phyloP scores from a whole-genome alignment of 306 rosid genomes.

The Cucurbita moschata region DNA sequence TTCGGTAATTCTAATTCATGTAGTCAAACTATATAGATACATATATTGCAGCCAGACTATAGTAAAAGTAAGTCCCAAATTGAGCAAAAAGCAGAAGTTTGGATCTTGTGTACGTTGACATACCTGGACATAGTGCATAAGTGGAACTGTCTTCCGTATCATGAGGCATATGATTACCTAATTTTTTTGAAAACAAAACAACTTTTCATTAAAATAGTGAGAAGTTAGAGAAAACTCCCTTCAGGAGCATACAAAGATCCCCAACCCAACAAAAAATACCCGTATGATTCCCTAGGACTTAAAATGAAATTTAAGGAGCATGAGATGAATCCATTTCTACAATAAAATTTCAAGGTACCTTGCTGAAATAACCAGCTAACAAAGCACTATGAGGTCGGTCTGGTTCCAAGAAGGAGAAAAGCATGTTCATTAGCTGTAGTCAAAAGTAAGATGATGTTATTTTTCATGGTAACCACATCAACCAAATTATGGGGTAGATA shows the following conservation, averaged over 20 bases:
- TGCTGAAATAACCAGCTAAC: constrained; percentile 93
- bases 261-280: not conserved
- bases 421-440: constrained; percentile 80
- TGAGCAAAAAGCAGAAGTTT: too few relatives aligned
- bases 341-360: constrained; percentile 31
- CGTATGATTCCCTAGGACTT: constrained; percentile 50
- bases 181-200: constrained; percentile 1
- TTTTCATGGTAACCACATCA: not conserved
- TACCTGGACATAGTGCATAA: constrained; percentile 95
- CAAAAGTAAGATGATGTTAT: constrained; percentile 1
- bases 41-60: too few relatives aligned
- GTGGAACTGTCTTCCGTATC: constrained; percentile 85
- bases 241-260: not conserved
- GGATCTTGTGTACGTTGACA: constrained; percentile 9
- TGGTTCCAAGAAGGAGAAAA: constrained; percentile 90
- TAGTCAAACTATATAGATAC: too few relatives aligned
- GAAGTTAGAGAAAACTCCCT: not conserved
- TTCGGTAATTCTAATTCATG: too few relatives aligned
- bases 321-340: constrained; percentile 7
- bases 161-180: constrained; percentile 92
- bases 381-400: constrained; percentile 64
- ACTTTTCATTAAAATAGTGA: not conserved
- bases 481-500: not conserved
- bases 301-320: not conserved
- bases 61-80: too few relatives aligned